Conservation (phyloP, 495 filamentous ascomycete genomes). For the Filosporella fistucella region DNA sequence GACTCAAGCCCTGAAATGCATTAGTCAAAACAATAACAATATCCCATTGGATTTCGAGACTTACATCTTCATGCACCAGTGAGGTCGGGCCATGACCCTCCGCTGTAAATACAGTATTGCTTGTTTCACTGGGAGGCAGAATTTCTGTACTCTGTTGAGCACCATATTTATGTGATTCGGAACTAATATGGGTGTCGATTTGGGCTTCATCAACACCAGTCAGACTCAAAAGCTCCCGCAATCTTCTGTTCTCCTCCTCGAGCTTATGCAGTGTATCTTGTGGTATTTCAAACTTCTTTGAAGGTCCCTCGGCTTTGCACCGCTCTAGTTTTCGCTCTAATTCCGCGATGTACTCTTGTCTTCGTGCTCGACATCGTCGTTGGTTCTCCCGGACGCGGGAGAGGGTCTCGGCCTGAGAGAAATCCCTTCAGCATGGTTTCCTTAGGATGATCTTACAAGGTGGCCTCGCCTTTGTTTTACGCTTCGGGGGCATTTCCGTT, state of each 20-base stretch:
- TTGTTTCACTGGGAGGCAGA: no score
- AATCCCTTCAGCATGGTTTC: not conserved
- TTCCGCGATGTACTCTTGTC: constrained; percentile 9
- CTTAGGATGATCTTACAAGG: no score
- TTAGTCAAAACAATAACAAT: no score
- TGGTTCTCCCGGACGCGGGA: constrained; percentile 13
- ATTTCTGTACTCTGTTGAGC: no score
- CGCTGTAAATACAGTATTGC: no score
- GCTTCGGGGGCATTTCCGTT: no score
- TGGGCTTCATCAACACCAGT: not conserved
- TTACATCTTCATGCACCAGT: no score
- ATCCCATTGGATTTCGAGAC: no score
- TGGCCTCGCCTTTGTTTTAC: no score
- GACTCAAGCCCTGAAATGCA: not conserved
- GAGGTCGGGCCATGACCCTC: no score
- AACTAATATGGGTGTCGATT: not conserved
- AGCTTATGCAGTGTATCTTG: constrained; percentile 1
- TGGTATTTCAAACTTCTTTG: not conserved
- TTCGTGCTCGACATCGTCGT: constrained; percentile 10
- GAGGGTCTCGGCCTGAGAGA: constrained; percentile 1
- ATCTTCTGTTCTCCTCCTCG: constrained; percentile 7
- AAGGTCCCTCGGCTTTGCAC: constrained; percentile 2
- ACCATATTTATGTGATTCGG: not conserved
- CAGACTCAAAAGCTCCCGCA: not conserved
- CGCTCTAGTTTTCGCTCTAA: constrained; percentile 3